These are phyloP conservation scores for Aspergillus pseudoviridinutans DNA, from an alignment of 2,329 filamentous ascomycete species.

Conservation along the genomic window DNA sequence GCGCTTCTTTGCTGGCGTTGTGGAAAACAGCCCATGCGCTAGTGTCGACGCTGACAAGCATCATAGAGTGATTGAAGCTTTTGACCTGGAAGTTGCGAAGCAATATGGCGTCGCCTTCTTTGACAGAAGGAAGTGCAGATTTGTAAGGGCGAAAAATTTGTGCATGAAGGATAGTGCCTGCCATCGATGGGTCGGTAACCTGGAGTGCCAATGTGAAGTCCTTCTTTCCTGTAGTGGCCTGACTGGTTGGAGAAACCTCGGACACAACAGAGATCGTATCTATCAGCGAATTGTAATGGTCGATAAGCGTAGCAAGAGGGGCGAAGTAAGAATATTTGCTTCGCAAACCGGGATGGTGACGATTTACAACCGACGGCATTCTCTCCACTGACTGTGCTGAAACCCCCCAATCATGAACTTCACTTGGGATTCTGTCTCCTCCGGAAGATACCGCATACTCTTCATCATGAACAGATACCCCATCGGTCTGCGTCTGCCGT, in stretches of 20 bases:
- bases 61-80: conserved; percentile 36
- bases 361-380: conserved; percentile 16
- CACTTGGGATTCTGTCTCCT: conserved; percentile 6
- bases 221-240: conserved; percentile 34
- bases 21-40: conserved; percentile 48
- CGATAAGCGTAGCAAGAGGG: conserved; percentile 40
- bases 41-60: conserved; percentile 38
- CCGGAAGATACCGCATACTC: not conserved
- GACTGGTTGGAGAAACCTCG: conserved; percentile 27
- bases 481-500: conserved; percentile 2
- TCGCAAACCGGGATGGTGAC: conserved; percentile 33
- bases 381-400: conserved; percentile 2
- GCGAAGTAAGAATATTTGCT: conserved; percentile 43
- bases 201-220: conserved; percentile 41
- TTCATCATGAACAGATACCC: not conserved
- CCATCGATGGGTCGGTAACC: conserved; percentile 44
- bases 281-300: conserved; percentile 37
- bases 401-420: conserved; percentile 9
- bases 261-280: conserved; percentile 43
- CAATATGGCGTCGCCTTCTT: conserved; percentile 41
- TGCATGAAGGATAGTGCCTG: conserved; percentile 34
- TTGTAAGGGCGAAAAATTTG: conserved; percentile 42
- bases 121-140: conserved; percentile 34
- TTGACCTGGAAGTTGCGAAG: conserved; percentile 46
- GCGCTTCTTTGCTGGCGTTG: conserved; percentile 21